Base-by-base conservation (phyloP, 2,329 filamentous ascomycete species). In the Coniella vitis region DNA sequence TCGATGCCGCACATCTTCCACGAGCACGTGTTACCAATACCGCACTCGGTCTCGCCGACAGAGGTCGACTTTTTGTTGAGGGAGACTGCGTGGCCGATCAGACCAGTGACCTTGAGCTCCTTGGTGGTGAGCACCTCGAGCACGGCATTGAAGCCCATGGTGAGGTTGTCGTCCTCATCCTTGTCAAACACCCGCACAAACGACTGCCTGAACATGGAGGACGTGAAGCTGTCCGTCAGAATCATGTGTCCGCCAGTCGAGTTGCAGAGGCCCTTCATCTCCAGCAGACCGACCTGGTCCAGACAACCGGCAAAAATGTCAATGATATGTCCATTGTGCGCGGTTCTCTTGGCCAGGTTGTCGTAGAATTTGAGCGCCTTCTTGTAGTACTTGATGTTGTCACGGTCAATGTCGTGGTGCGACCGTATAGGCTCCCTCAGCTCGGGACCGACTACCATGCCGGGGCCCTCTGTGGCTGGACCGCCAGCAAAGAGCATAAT, bases 1-100 rank as follows among this genome's bases (percentile, higher is more conserved):
- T 97, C 90, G 57, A 98, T 96, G 57, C 90, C 90, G 61, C 93
- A 97, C 91, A 98, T 96, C 71, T 98, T 98, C 93, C 93, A 98
- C 3, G 90, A 91, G 68, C 91, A 97, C 1, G 93, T 98, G 65
- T 97, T 97, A 56, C 93, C 93, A 59, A 98, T 96, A 61, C 93
- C 93, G 60, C 91, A 96, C 65, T 98, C 93, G 0, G 93, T 97
- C 72, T 98, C 93, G 46, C 93, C 93, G 12, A 98, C 93, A 1
- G 90, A 95, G 8, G 87, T 86, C 0, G 93, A 97, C 65, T 98
- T 98, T 72, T 97, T 98, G 75, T 97, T 97, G 58, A 96, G 74
- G 2, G 91, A 97, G 40, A 98, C 85, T 0, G 91, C 93, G 66
- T 98, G 93, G 9, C 93, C 93, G 60, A 98, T 98, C 34, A 98